These are phyloP conservation scores for Capillidium rhysosporum DNA, from an alignment of 371 early-diverging fungal species.

Conservation along the genomic window DNA sequence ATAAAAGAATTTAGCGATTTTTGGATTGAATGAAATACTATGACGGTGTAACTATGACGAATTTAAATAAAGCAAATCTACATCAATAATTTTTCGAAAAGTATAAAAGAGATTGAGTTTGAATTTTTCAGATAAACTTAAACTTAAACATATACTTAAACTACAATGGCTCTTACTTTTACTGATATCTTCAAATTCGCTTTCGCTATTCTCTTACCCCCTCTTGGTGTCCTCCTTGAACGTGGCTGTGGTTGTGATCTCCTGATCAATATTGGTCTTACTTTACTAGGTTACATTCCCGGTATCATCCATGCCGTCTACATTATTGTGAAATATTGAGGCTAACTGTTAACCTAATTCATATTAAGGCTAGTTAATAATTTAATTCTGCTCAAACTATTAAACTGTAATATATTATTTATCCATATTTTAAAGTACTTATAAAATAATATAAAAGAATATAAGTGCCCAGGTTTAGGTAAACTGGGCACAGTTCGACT, in stretches of 20 bases:
- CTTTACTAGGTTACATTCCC: conserved; percentile 58
- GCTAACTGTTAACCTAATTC: not conserved
- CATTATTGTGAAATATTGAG: conserved; percentile 21
- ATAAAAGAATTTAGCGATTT: too few species aligned
- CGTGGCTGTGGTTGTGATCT: conserved; percentile 43
- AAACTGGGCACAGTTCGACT: too few species aligned
- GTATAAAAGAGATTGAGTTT: too few species aligned
- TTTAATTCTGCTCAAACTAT: too few species aligned
- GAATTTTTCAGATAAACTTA: not conserved
- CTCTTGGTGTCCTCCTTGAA: conserved; percentile 24
- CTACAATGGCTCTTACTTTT: conserved; percentile 18
- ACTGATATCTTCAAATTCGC: conserved; percentile 22
- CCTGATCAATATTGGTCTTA: conserved; percentile 54
- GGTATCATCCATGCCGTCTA: conserved; percentile 38
- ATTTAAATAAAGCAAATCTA: too few species aligned
- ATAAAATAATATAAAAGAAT: too few species aligned
- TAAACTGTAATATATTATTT: too few species aligned
- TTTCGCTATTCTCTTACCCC: conserved; percentile 21
- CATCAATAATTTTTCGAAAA: not conserved
- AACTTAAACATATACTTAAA: not conserved
- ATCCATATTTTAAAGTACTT: too few species aligned
- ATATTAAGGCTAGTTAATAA: too few species aligned
- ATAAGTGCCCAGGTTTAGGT: too few species aligned
- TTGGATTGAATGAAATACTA: too few species aligned
- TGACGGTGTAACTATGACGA: too few species aligned